phyloP scores from a whole-genome alignment of 768 basidiomycete species.

The Russula earlei region DNA sequence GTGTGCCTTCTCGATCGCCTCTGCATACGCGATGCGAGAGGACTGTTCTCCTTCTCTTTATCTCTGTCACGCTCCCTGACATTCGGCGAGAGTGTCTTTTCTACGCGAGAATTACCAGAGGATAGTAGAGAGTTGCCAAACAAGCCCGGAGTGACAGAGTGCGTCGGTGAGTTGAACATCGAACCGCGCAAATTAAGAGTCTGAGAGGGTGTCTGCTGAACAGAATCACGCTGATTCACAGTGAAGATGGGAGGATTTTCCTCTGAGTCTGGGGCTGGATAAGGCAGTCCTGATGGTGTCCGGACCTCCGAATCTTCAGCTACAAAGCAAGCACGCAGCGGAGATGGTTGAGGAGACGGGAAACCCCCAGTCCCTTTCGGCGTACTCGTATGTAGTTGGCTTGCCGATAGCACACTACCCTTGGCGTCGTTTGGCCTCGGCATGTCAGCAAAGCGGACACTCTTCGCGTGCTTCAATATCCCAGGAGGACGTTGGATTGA shows the following conservation, averaged over 20 bases:
- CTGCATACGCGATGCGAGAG: conserved; percentile 2
- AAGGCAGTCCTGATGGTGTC: neutral
- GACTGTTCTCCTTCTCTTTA: conserved; percentile 18
- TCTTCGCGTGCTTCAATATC: conserved; percentile 19
- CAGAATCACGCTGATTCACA: neutral
- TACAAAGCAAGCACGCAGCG: conserved; percentile 10
- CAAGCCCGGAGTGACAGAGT: neutral
- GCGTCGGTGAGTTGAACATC: neutral
- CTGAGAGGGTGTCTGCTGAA: neutral
- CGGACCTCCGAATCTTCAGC: neutral
- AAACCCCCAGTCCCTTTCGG: neutral
- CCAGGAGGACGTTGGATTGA: conserved; percentile 10
- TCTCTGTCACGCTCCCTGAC: conserved; percentile 3
- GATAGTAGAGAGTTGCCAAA: neutral
- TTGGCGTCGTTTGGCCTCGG: neutral
- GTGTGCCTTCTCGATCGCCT: conserved; percentile 1
- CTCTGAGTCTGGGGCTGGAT: neutral
- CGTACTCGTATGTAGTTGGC: neutral
- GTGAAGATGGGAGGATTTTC: neutral
- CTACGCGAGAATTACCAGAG: conserved; percentile 4
- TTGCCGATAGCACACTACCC: neutral
- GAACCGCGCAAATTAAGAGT: neutral
- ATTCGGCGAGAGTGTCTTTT: conserved; percentile 13
- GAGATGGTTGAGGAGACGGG: conserved; percentile 12
- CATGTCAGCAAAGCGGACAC: conserved; percentile 19